Evolutionary conservation across 2,329 filamentous ascomycete species (phyloP).

Genomic region (Chrysoporthe cubensis): DNA sequence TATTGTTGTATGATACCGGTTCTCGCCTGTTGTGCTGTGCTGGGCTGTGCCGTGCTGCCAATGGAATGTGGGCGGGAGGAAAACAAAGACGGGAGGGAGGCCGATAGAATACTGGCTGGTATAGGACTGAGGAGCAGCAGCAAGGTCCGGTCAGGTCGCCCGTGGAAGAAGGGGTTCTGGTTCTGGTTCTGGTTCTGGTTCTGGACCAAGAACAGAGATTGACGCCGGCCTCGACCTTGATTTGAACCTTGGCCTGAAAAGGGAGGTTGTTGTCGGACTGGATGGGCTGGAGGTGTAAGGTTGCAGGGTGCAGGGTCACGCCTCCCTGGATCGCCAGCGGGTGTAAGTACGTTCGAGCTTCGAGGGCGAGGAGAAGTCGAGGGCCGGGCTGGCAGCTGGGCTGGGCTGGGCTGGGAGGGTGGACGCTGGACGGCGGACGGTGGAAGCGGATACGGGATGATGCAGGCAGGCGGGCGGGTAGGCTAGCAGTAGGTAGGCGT

Average conservation of each 20-base stretch:
- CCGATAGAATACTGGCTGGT: not conserved
- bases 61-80: not conserved
- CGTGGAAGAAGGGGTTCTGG: not conserved
- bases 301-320: not conserved
- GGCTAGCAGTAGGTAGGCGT: not conserved
- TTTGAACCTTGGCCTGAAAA: not conserved
- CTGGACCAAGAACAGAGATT: not conserved
- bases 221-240: not conserved
- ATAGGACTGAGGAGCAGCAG: not conserved
- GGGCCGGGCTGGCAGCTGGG: not conserved
- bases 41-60: not conserved
- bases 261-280: not conserved
- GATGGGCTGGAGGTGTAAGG: not conserved
- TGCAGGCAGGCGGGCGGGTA: conserved; percentile 3
- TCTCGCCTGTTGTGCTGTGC: not conserved
- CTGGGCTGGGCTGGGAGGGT: not conserved
- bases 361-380: not conserved
- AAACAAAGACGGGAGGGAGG: not conserved
- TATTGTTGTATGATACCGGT: not conserved
- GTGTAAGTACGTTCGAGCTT: not conserved
- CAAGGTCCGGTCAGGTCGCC: not conserved
- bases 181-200: not conserved
- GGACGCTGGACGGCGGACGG: not conserved
- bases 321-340: conserved; percentile 5
- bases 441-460: conserved; percentile 2